Evolutionary conservation across 2,329 filamentous ascomycete genomes (phyloP).

Genomic region (Cordyceps cateniannulata): DNA sequence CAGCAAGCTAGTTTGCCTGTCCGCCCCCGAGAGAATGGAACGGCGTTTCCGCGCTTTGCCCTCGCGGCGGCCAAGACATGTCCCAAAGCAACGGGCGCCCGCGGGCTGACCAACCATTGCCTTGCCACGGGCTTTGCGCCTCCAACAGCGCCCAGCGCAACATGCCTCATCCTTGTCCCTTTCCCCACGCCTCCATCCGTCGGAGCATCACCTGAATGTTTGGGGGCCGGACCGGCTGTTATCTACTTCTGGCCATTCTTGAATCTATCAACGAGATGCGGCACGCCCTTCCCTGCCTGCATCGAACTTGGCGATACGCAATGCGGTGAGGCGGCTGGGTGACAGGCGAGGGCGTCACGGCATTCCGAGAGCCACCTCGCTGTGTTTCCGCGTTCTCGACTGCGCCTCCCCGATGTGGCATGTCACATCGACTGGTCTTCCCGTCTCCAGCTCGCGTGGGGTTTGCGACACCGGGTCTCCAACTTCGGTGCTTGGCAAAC

Average conservation of each 20-base stretch:
- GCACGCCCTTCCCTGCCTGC: background rate
- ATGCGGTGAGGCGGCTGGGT: background rate
- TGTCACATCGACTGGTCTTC: background rate
- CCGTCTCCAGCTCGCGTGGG: background rate
- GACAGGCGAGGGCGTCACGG: background rate
- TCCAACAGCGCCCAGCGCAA: background rate
- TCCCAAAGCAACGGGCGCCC: background rate
- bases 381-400: background rate
- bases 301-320: background rate
- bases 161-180: background rate
- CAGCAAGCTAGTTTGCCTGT: background rate
- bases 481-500: background rate
- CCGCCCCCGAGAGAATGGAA: background rate
- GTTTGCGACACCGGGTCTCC: background rate
- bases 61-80: background rate
- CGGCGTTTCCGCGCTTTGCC: background rate
- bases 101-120: background rate
- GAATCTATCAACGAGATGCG: background rate
- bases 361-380: background rate
- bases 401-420: background rate
- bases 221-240: slow-evolving; percentile 1
- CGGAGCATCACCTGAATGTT: background rate
- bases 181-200: slow-evolving; percentile 6
- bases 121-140: background rate
- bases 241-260: background rate